phyloP scores from a whole-genome alignment of 2,329 filamentous ascomycete species.

The Alternaria solani region DNA sequence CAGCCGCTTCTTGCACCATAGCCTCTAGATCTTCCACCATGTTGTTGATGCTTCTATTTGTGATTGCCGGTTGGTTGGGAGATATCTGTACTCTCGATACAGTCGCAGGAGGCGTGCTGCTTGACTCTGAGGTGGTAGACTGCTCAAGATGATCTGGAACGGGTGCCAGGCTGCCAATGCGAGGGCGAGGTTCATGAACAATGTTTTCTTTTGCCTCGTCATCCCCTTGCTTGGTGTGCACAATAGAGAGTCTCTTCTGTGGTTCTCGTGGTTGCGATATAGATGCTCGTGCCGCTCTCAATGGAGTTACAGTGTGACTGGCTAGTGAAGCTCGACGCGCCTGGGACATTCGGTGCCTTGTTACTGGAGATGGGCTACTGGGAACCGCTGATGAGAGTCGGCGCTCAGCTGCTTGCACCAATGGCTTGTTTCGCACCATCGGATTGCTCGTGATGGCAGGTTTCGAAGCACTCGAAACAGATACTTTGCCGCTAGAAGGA shows the following conservation, averaged over 20 bases:
- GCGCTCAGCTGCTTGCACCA: constrained; percentile 11
- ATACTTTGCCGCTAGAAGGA: constrained; percentile 9
- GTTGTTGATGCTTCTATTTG: constrained; percentile 32
- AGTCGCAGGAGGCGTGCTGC: constrained; percentile 21
- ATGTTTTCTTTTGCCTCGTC: constrained; percentile 10
- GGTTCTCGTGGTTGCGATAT: constrained; percentile 22
- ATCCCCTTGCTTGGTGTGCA: constrained; percentile 17
- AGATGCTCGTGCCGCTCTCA: constrained; percentile 6
- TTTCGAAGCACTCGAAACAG: constrained; percentile 1
- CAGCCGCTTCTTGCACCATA: constrained; percentile 54
- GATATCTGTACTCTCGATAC: constrained; percentile 31
- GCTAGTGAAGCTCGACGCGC: constrained; percentile 16
- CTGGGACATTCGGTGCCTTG: constrained; percentile 25
- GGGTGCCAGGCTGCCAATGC: constrained; percentile 31
- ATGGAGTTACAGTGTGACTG: constrained; percentile 8
- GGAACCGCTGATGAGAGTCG: constrained; percentile 11
- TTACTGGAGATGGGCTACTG: constrained; percentile 28
- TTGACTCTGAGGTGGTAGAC: constrained; percentile 27
- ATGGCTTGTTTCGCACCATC: constrained; percentile 14
- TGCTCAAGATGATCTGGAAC: constrained; percentile 37
- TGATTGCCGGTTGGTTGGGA: constrained; percentile 28
- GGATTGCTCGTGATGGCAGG: constrained; percentile 3
- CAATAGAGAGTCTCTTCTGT: constrained; percentile 24
- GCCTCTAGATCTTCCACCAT: constrained; percentile 53
- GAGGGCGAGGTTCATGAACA: constrained; percentile 12